Evolutionary conservation across 106 monocot genomes (phyloP).

Genomic region (Platanthera zijinensis): DNA sequence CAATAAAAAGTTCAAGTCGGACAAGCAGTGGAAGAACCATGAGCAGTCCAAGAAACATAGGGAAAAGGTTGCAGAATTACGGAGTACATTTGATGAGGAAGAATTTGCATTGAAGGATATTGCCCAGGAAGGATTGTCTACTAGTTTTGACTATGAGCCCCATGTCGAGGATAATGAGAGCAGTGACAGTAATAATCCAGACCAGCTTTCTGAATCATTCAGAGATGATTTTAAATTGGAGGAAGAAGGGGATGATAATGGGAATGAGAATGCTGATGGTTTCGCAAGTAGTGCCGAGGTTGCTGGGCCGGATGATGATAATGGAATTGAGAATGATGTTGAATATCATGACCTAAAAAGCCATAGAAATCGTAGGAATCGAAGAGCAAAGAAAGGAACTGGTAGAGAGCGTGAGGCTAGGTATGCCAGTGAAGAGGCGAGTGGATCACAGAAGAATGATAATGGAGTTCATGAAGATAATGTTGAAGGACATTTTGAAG

Average conservation of each 20-base stretch:
- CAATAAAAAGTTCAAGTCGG: slow-evolving; percentile 91
- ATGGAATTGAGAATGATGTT: slow-evolving; percentile 21
- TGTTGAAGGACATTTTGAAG: slow-evolving; percentile 11
- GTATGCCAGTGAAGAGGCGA: slow-evolving; percentile 6
- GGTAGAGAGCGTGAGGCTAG: slow-evolving; percentile 6
- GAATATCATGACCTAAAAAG: slow-evolving; percentile 22
- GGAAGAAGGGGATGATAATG: slow-evolving; percentile 21
- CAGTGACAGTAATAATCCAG: slow-evolving; percentile 18
- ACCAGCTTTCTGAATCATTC: slow-evolving; percentile 41
- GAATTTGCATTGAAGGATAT: slow-evolving; percentile 26
- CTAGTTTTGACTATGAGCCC: slow-evolving; percentile 30
- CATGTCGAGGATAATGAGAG: slow-evolving; percentile 11
- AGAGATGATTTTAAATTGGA: slow-evolving; percentile 30
- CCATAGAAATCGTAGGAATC: slow-evolving; percentile 25
- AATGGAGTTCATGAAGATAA: slow-evolving; percentile 3
- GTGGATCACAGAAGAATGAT: background rate
- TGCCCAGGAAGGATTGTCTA: slow-evolving; percentile 27
- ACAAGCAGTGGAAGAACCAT: slow-evolving; percentile 98
- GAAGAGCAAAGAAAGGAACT: slow-evolving; percentile 23
- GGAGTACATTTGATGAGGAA: slow-evolving; percentile 45
- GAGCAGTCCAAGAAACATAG: slow-evolving; percentile 97
- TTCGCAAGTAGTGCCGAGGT: background rate
- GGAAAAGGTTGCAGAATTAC: slow-evolving; percentile 76
- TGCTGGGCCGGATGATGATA: slow-evolving; percentile 15
- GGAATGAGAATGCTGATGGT: slow-evolving; percentile 15